Conservation (phyloP, 2,329 filamentous ascomycete species). For the Rutstroemia sp. region DNA sequence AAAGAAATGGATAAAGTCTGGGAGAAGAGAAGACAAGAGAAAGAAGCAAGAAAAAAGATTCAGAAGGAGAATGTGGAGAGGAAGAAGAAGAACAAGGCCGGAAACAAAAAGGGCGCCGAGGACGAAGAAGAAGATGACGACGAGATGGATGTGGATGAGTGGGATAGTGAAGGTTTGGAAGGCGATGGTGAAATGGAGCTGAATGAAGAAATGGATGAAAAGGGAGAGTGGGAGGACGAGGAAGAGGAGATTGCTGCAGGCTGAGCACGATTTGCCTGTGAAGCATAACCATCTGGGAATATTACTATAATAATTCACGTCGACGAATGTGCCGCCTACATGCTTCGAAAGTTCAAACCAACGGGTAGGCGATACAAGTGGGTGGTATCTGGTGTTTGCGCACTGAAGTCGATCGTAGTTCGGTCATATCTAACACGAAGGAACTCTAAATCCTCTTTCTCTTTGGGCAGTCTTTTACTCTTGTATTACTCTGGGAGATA, state of each 20-base stretch:
- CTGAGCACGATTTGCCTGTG: slow-evolving; percentile 7
- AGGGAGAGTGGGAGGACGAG: slow-evolving; percentile 29
- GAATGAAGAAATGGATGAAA: slow-evolving; percentile 29
- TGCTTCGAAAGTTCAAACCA: too few species aligned
- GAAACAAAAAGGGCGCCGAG: slow-evolving; percentile 39
- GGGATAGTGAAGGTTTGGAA: slow-evolving; percentile 30
- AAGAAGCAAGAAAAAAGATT: slow-evolving; percentile 70
- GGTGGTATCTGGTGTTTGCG: too few species aligned
- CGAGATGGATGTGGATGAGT: slow-evolving; percentile 39
- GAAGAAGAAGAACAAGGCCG: slow-evolving; percentile 58
- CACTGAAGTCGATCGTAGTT: too few species aligned
- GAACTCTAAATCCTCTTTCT: too few species aligned
- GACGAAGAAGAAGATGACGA: slow-evolving; percentile 45
- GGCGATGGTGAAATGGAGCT: slow-evolving; percentile 29
- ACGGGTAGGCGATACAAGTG: too few species aligned
- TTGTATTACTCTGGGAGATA: too few species aligned
- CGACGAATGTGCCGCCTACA: background rate
- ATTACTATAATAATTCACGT: background rate
- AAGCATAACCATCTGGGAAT: background rate
- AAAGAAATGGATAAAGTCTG: slow-evolving; percentile 75
- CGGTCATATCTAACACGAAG: too few species aligned
- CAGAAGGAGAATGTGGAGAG: slow-evolving; percentile 88
- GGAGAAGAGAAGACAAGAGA: slow-evolving; percentile 70
- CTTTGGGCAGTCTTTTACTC: too few species aligned
- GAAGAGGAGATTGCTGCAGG: slow-evolving; percentile 29